phyloP scores from a whole-genome alignment of 2,329 filamentous ascomycete genomes.

The Diplocarpon rosae region DNA sequence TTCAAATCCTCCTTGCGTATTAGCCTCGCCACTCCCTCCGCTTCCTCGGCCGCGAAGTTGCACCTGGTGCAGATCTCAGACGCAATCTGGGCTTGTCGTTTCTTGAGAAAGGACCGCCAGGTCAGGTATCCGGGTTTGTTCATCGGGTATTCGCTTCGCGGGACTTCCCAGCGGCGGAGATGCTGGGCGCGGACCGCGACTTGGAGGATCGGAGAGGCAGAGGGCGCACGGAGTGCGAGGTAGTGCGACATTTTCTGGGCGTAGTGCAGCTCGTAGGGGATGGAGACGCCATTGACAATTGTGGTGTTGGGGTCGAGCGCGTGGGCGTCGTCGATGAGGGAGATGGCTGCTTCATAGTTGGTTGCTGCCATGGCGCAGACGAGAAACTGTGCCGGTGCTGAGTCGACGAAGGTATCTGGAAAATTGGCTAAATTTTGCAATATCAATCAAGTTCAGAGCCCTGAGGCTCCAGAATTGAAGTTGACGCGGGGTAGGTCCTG shows the following conservation, averaged over 20 bases:
- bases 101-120: slow-evolving; percentile 68
- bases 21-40: slow-evolving; percentile 54
- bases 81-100: slow-evolving; percentile 56
- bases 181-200: slow-evolving; percentile 78
- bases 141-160: slow-evolving; percentile 60
- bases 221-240: slow-evolving; percentile 48
- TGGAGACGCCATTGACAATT: slow-evolving; percentile 31
- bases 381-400: too few relatives aligned
- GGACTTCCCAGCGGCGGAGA: slow-evolving; percentile 74
- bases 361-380: slow-evolving; percentile 12
- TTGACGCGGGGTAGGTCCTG: too few relatives aligned
- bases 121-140: slow-evolving; percentile 65
- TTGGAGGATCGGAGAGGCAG: slow-evolving; percentile 54
- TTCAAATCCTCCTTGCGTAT: slow-evolving; percentile 69
- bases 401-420: too few relatives aligned
- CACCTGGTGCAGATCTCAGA: slow-evolving; percentile 38
- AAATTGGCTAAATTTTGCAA: too few relatives aligned
- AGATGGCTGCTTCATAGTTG: slow-evolving; percentile 38
- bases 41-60: slow-evolving; percentile 35
- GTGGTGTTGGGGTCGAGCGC: slow-evolving; percentile 51
- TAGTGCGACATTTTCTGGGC: slow-evolving; percentile 69
- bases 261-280: slow-evolving; percentile 75
- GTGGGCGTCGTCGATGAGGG: slow-evolving; percentile 65
- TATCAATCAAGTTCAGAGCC: too few relatives aligned
- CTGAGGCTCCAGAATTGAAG: too few relatives aligned